Percentiles rank a stretch among this genome's conserved stretches.
phyloP scores from a whole-genome alignment of 1,139 yeast genomes.

The Zhuliangozyma parablackwelliae region DNA sequence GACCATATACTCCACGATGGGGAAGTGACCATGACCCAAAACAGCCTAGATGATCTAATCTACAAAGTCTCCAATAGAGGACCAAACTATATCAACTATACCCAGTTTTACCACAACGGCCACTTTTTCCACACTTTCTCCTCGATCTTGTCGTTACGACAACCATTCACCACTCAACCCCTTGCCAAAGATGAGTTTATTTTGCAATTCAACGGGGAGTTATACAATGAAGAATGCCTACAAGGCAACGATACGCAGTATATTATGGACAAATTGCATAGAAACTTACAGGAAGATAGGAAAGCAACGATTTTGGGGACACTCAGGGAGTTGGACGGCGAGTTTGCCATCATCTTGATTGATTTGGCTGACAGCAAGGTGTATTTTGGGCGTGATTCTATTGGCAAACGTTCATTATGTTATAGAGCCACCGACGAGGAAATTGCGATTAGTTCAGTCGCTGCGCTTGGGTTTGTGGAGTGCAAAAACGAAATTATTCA shows the following conservation, averaged over 20 bases:
- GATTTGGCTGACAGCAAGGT: conserved; percentile 35
- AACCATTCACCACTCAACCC: conserved; percentile 78
- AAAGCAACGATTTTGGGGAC: conserved; percentile 26
- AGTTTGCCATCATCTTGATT: conserved; percentile 64
- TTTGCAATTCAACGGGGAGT: conserved; percentile 84
- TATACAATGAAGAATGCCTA: conserved; percentile 57
- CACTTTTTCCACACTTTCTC: conserved; percentile 41
- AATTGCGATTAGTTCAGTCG: conserved; percentile 46
- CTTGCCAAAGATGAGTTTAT: conserved; percentile 19
- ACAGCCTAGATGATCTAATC: conserved; percentile 18
- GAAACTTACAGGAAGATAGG: conserved; percentile 10
- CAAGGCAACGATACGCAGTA: conserved; percentile 32
- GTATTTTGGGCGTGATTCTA: conserved; percentile 78
- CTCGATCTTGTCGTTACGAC: conserved; percentile 73
- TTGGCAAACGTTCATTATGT: conserved; percentile 78
- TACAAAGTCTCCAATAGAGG: conserved; percentile 51
- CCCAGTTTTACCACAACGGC: conserved; percentile 9
- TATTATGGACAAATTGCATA: conserved; percentile 18
- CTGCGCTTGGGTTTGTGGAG: conserved; percentile 37
- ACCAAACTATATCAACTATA: conserved; percentile 39
- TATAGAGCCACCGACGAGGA: conserved; percentile 29
- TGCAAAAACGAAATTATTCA: conserved; percentile 51
- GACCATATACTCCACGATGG: conserved; percentile 11
- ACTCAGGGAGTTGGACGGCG: conserved; percentile 60
- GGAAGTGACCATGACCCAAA: conserved; percentile 5